phyloP scores from a whole-genome alignment of 2,329 filamentous ascomycete species.

The Diaporthe batatas region DNA sequence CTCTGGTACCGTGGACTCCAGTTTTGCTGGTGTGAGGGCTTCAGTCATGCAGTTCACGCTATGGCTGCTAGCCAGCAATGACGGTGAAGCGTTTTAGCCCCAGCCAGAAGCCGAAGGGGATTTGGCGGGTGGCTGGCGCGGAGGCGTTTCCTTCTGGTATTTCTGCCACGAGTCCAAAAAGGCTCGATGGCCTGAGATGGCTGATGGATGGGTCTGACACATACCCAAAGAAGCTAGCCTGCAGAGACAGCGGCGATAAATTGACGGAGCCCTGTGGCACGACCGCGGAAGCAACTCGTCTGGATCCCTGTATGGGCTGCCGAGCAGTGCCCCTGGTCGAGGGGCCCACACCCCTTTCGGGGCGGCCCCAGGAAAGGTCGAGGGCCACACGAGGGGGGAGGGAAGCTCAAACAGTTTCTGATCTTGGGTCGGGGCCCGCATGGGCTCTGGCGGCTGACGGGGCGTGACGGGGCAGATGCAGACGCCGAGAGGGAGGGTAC shows the following conservation, averaged over 20 bases:
- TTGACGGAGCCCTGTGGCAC: constrained; percentile 27
- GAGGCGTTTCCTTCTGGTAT: constrained; percentile 1
- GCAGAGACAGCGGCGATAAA: not conserved
- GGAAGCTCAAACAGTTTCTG: constrained; percentile 25
- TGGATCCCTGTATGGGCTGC: constrained; percentile 36
- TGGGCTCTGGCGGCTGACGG: constrained; percentile 27
- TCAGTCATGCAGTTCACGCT: not conserved
- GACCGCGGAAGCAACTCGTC: constrained; percentile 40
- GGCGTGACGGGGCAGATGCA: constrained; percentile 18
- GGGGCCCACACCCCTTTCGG: constrained; percentile 38
- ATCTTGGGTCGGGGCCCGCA: constrained; percentile 13
- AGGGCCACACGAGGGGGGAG: constrained; percentile 26
- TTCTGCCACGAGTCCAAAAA: constrained; percentile 13
- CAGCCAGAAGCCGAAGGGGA: constrained; percentile 2
- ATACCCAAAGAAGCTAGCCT: constrained; percentile 21
- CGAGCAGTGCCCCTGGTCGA: constrained; percentile 19
- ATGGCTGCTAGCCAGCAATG: not conserved
- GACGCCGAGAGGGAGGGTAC: constrained; percentile 14
- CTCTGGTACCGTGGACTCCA: not conserved
- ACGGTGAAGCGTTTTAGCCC: not conserved
- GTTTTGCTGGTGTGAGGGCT: not conserved
- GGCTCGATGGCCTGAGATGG: constrained; percentile 2
- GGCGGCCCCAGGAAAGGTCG: constrained; percentile 11
- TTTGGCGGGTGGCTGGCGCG: constrained; percentile 25
- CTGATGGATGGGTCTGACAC: not conserved